phyloP scores from a whole-genome alignment of 2,329 filamentous ascomycete species.

The Berkeleyomyces basicola region DNA sequence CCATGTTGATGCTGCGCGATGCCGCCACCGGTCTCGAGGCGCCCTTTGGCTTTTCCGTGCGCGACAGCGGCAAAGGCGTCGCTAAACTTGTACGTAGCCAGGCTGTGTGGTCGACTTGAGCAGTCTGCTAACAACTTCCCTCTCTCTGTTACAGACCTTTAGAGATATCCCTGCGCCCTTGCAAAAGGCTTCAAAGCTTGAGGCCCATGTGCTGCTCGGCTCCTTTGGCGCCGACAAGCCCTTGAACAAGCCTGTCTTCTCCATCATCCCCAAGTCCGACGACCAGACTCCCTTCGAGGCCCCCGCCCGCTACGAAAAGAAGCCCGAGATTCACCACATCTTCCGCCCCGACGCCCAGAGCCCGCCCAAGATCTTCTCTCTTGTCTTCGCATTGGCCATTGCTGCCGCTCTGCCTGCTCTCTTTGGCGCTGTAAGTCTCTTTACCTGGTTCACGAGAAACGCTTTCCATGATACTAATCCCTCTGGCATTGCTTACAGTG shows the following conservation, averaged over 20 bases:
- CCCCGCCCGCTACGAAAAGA: constrained; percentile 69
- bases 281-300: constrained; percentile 45
- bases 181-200: constrained; percentile 48
- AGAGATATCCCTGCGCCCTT: constrained; percentile 81
- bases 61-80: constrained; percentile 73
- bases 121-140: constrained; percentile 14
- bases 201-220: constrained; percentile 67
- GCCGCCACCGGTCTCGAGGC: constrained; percentile 61
- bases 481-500: constrained; percentile 38
- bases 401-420: constrained; percentile 58
- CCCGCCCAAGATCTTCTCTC: constrained; percentile 62
- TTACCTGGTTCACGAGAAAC: neutral
- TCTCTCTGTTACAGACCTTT: constrained; percentile 42
- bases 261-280: constrained; percentile 50
- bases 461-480: neutral
- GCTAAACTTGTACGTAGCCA: constrained; percentile 57
- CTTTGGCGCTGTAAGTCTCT: constrained; percentile 44
- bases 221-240: constrained; percentile 65
- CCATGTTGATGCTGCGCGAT: constrained; percentile 73
- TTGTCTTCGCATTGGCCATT: constrained; percentile 60
- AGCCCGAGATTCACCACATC: constrained; percentile 74
- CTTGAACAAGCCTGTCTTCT: constrained; percentile 54
- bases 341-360: constrained; percentile 69
- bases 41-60: constrained; percentile 68
- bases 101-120: neutral